Evolutionary conservation across 2,329 filamentous ascomycete genomes (phyloP).

Genomic region (Aureobasidium pullulans): DNA sequence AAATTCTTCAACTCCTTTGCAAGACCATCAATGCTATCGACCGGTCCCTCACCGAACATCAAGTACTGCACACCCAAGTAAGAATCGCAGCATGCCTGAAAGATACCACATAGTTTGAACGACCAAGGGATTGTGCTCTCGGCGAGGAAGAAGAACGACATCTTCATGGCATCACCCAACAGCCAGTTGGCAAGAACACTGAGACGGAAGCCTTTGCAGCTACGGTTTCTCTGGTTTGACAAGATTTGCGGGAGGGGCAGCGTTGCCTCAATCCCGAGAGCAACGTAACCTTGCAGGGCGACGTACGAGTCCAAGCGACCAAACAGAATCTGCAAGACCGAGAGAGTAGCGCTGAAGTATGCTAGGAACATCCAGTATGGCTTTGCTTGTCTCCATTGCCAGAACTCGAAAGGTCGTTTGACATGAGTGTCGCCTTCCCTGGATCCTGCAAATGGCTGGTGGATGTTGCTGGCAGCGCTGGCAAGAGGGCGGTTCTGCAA

Average conservation of each 20-base stretch:
- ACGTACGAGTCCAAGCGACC: slow-evolving; percentile 56
- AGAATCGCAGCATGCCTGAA: slow-evolving; percentile 70
- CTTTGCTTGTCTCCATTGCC: slow-evolving; percentile 69
- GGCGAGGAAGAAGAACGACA: slow-evolving; percentile 68
- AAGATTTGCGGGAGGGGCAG: slow-evolving; percentile 73
- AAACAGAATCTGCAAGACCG: slow-evolving; percentile 60
- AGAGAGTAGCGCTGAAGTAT: slow-evolving; percentile 56
- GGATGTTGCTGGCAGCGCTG: slow-evolving; percentile 29
- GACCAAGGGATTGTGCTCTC: slow-evolving; percentile 62
- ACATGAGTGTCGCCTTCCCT: slow-evolving; percentile 32
- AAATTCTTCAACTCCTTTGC: slow-evolving; percentile 15
- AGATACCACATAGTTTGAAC: slow-evolving; percentile 76
- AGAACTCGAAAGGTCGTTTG: slow-evolving; percentile 66
- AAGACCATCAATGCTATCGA: slow-evolving; percentile 14
- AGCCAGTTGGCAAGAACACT: slow-evolving; percentile 74
- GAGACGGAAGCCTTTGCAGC: slow-evolving; percentile 69
- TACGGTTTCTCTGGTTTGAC: slow-evolving; percentile 59
- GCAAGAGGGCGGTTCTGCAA: slow-evolving; percentile 46
- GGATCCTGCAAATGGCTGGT: slow-evolving; percentile 55
- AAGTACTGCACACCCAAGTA: slow-evolving; percentile 69
- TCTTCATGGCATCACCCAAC: slow-evolving; percentile 75
- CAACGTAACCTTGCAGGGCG: slow-evolving; percentile 62
- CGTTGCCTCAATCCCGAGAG: slow-evolving; percentile 71
- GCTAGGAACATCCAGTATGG: slow-evolving; percentile 75
- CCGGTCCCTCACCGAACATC: slow-evolving; percentile 54